Evolutionary conservation across 2,329 filamentous ascomycete species (phyloP), one percentile per base, ranked within the genome.

Genomic region (Phyllosticta citrichinensis): DNA sequence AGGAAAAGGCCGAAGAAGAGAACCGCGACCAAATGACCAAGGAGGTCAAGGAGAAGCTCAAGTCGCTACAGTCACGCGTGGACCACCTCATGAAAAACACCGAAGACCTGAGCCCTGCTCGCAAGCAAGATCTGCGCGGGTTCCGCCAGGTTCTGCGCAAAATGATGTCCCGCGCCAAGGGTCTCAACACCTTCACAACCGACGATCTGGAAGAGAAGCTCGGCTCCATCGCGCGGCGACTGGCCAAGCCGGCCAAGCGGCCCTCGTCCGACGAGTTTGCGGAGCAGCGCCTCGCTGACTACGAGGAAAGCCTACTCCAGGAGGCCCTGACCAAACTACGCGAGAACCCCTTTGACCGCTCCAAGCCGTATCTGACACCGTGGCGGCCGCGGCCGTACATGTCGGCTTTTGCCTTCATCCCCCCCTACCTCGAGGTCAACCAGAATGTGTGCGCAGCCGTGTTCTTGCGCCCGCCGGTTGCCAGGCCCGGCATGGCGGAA

Each of bases 401-500:
- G 89, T 81, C 84, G 57, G 86, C 92, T 0, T 99, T 99, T 75
- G 91, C 92, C 24, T 97, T 96, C 75, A 91, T 99, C 66, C 94
- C 94, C 11, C 81, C 89, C 59, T 99, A 97, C 74, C 83, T 99
- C 63, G 95, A 99, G 77, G 94, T 99, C 68, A 97, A 97, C 80
- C 94, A 96, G 75, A 95, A 92, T 70, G 88, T 97, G 68, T 99
- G 94, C 76, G 87, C 92, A 1, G 94, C 94, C 11, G 91, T 99
- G 51, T 99, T 99, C 74, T 78, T 99, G 64, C 83, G 94, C 62
- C 93, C 99, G 78, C 94, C 94, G 0, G 93, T 97, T 52, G 94
- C 91, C 25, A 82, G 92, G 63, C 87, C 87, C 2, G 91, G 92
- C 11, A 69, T 84, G 65, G 86, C 88, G 3, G 94, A 81, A 69